Percentiles rank a stretch among this genome's conserved stretches.
These are phyloP conservation scores for Neofusicoccum cordaticola DNA, from an alignment of 2,329 filamentous ascomycete species.

Conservation along the genomic window DNA sequence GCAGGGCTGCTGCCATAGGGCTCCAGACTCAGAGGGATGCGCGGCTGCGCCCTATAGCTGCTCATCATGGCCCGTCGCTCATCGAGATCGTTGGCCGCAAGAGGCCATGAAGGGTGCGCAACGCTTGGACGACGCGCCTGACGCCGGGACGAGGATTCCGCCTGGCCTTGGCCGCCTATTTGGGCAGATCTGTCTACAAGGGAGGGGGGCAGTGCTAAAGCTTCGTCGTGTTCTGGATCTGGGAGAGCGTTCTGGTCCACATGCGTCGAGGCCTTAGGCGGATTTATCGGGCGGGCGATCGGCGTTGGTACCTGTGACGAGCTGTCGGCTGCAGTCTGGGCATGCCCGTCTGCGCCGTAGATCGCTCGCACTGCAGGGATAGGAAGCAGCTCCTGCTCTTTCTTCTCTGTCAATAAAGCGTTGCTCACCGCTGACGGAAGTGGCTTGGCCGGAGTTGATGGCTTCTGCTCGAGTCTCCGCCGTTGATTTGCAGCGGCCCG, in stretches of 20 bases:
- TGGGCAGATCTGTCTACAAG: constrained; percentile 22
- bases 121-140: constrained; percentile 6
- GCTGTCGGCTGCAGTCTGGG: constrained; percentile 42
- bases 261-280: constrained; percentile 15
- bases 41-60: constrained; percentile 50
- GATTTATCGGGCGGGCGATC: constrained; percentile 45
- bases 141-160: background rate
- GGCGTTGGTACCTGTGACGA: constrained; percentile 57
- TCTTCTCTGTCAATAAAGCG: constrained; percentile 9
- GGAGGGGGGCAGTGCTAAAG: constrained; percentile 34
- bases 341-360: constrained; percentile 28
- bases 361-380: constrained; percentile 35
- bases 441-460: constrained; percentile 7
- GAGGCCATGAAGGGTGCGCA: constrained; percentile 19
- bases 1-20: constrained; percentile 37
- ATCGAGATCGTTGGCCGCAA: constrained; percentile 33
- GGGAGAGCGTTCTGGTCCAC: constrained; percentile 25
- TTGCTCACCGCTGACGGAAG: background rate
- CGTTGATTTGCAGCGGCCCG: constrained; percentile 24
- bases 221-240: constrained; percentile 37
- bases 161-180: constrained; percentile 22
- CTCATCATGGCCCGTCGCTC: constrained; percentile 37
- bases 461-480: constrained; percentile 26
- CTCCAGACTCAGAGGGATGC: constrained; percentile 50
- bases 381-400: constrained; percentile 19